Conservation (phyloP, 2,329 filamentous ascomycete genomes). For the Fusarium drepaniforme region DNA sequence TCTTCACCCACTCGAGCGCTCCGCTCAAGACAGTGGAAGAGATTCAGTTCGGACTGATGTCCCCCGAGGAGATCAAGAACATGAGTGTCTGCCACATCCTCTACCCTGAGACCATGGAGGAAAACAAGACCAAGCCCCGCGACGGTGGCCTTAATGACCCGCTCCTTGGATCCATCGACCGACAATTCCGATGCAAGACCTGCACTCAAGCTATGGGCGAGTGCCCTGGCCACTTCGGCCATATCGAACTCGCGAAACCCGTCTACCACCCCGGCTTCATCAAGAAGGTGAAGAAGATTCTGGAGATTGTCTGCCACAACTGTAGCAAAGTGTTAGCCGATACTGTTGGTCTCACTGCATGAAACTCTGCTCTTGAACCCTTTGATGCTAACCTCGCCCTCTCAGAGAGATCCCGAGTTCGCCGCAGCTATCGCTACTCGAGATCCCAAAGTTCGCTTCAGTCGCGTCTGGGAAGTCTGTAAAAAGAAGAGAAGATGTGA, state of each 20-base stretch:
- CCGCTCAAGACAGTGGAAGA: conserved; percentile 98
- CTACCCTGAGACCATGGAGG: conserved; percentile 99
- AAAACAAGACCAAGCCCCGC: conserved; percentile 90
- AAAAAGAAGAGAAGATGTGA: conserved; percentile 90
- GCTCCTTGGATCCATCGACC: conserved; percentile 94
- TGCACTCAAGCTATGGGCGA: conserved; percentile 96
- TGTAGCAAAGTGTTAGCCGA: conserved; percentile 98
- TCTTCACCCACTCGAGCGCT: conserved; percentile 92
- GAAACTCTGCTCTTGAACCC: conserved; percentile 66
- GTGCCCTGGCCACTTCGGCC: conserved; percentile 97
- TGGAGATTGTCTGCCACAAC: conserved; percentile 99
- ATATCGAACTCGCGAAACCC: conserved; percentile 96
- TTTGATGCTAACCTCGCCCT: conserved; percentile 71
- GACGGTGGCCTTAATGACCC: conserved; percentile 95
- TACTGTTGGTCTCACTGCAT: conserved; percentile 85
- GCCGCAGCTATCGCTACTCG: conserved; percentile 83
- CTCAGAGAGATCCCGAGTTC: conserved; percentile 87
- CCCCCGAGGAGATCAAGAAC: conserved; percentile 98
- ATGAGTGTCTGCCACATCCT: conserved; percentile 97
- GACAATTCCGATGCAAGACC: conserved; percentile 94
- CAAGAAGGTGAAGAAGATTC: conserved; percentile 98
- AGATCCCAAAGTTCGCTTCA: conserved; percentile 95
- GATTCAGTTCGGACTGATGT: conserved; percentile 98
- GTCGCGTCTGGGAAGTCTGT: conserved; percentile 90
- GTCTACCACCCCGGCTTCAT: conserved; percentile 97